A percentile compares a stretch with the other conserved stretches of the same genome.
Evolutionary conservation across 2,329 filamentous ascomycete species (phyloP).

Genomic region (Fusarium virguliforme): DNA sequence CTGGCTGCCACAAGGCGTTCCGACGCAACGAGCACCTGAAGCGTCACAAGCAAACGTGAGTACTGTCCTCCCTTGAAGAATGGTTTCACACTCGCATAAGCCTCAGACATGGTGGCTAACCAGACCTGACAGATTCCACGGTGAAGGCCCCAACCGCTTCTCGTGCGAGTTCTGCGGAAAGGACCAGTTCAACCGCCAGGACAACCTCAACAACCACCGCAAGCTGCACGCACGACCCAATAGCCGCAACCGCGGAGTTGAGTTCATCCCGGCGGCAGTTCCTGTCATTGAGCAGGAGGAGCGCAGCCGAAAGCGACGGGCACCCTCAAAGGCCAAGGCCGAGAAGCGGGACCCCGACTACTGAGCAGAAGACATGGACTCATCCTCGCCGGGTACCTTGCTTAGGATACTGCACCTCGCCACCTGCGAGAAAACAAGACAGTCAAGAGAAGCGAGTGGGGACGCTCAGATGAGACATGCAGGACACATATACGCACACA

Average conservation of each 20-base stretch:
- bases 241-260: slow-evolving; percentile 59
- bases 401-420: slow-evolving; percentile 34
- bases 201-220: slow-evolving; percentile 62
- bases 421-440: slow-evolving; percentile 31
- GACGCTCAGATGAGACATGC: slow-evolving; percentile 46
- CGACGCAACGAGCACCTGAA: slow-evolving; percentile 71
- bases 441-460: slow-evolving; percentile 31
- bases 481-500: slow-evolving; percentile 33
- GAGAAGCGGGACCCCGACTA: slow-evolving; percentile 55
- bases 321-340: slow-evolving; percentile 58
- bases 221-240: slow-evolving; percentile 60
- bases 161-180: slow-evolving; percentile 62
- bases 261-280: slow-evolving; percentile 60
- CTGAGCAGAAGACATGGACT: slow-evolving; percentile 38
- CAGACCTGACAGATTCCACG: slow-evolving; percentile 53
- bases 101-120: slow-evolving; percentile 10
- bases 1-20: slow-evolving; percentile 65
- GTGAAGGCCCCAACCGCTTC: slow-evolving; percentile 59
- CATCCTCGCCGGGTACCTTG: slow-evolving; percentile 45
- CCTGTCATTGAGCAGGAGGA: slow-evolving; percentile 60
- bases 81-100: neutral
- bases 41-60: slow-evolving; percentile 69
- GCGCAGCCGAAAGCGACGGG: slow-evolving; percentile 59
- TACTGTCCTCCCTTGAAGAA: slow-evolving; percentile 24
- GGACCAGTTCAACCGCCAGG: slow-evolving; percentile 60